Evolutionary conservation across 75 land plant species (phyloP).

Genomic region (Sequoiadendron giganteum): DNA sequence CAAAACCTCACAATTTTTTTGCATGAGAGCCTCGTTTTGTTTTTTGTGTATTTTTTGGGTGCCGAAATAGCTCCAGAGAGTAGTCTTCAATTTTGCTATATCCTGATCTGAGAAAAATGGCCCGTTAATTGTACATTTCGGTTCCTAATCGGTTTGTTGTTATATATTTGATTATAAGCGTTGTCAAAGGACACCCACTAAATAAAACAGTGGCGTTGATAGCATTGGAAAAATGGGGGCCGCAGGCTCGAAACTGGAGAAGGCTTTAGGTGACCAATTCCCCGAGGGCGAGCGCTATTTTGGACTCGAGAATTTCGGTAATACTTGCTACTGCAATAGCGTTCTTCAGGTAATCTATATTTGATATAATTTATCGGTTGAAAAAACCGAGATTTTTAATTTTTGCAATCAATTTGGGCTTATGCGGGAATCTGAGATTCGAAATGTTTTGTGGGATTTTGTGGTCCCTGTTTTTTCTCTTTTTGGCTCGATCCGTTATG

Average conservation of each 20-base stretch:
- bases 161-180: not conserved
- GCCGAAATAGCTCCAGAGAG: not conserved
- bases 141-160: not conserved
- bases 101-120: not conserved
- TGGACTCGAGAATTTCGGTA: conserved; percentile 59
- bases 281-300: conserved; percentile 62
- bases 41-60: not conserved
- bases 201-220: not conserved
- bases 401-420: not conserved
- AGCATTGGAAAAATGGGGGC: conserved; percentile 29
- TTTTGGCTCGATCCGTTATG: not conserved
- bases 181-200: not conserved
- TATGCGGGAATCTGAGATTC: not conserved
- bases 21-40: not conserved
- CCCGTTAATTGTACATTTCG: not conserved
- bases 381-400: not conserved
- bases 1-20: not conserved
- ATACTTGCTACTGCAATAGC: conserved; percentile 62
- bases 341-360: conserved; percentile 41
- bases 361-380: not conserved
- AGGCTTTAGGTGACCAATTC: conserved; percentile 61
- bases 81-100: not conserved
- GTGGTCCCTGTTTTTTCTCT: not conserved
- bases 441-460: not conserved
- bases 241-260: conserved; percentile 59